Percentiles rank a stretch among this genome's conserved stretches.
Evolutionary conservation across 1,284 basidiomycete genomes (phyloP).

Genomic region (Papiliotrema flavescens): DNA sequence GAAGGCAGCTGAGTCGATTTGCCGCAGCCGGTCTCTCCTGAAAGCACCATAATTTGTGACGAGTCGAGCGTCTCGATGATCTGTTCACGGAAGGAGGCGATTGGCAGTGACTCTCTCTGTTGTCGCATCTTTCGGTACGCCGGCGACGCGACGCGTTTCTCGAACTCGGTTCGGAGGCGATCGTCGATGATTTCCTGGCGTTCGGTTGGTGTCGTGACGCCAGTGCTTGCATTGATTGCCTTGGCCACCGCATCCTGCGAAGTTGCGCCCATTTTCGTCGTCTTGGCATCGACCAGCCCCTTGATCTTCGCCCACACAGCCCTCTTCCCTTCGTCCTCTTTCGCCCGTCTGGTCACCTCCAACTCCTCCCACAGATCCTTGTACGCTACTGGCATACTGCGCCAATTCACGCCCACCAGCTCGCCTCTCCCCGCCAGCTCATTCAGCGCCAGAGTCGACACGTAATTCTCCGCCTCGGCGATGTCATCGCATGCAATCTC

Average conservation of each 20-base stretch:
- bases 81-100: slow-evolving; percentile 73
- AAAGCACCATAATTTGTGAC: slow-evolving; percentile 87
- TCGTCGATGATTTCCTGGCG: not conserved
- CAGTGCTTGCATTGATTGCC: not conserved
- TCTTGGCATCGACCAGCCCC: slow-evolving; percentile 8
- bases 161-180: slow-evolving; percentile 58
- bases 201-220: not conserved
- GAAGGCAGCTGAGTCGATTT: slow-evolving; percentile 97
- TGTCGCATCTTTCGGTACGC: slow-evolving; percentile 68
- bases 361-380: slow-evolving; percentile 93
- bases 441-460: slow-evolving; percentile 81
- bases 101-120: slow-evolving; percentile 77
- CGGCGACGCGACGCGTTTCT: slow-evolving; percentile 58
- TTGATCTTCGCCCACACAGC: slow-evolving; percentile 61
- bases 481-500: slow-evolving; percentile 76
- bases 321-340: slow-evolving; percentile 65
- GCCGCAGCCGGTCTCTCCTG: slow-evolving; percentile 97
- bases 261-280: slow-evolving; percentile 1
- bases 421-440: slow-evolving; percentile 57
- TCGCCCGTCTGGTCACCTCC: slow-evolving; percentile 61
- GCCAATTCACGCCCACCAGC: slow-evolving; percentile 35
- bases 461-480: slow-evolving; percentile 82
- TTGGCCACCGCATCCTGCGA: not conserved
- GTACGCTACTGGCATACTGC: slow-evolving; percentile 73
- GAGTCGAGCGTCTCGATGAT: slow-evolving; percentile 70